Conservation (phyloP, 495 filamentous ascomycete species). For the Penicillium herquei region DNA sequence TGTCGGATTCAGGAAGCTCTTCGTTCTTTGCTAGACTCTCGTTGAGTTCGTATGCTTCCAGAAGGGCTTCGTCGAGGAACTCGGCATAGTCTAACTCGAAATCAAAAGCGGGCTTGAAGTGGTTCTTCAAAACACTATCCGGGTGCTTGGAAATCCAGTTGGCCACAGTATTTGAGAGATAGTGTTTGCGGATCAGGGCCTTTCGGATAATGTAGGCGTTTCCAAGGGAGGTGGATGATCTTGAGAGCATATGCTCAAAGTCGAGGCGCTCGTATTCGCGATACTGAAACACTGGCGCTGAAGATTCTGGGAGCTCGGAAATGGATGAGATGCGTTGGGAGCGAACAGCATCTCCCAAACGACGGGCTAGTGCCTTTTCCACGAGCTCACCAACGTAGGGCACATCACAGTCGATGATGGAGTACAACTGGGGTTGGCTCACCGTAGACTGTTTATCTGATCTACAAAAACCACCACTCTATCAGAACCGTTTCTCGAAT, state of each 20-base stretch:
- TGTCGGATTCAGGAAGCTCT: conserved; percentile 43
- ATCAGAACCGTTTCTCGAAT: conserved; percentile 38
- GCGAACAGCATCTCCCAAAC: conserved; percentile 48
- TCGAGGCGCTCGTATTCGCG: conserved; percentile 82
- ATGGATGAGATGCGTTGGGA: conserved; percentile 46
- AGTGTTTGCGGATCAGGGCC: conserved; percentile 96
- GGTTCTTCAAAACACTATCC: conserved; percentile 58
- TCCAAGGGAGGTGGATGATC: conserved; percentile 58
- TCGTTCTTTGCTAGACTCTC: conserved; percentile 71
- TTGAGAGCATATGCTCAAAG: conserved; percentile 66
- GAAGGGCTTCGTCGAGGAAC: conserved; percentile 88
- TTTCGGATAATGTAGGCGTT: conserved; percentile 95
- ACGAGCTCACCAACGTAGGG: conserved; percentile 82
- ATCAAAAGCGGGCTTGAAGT: conserved; percentile 71
- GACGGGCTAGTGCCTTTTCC: conserved; percentile 61
- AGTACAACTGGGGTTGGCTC: conserved; percentile 55
- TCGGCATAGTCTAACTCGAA: conserved; percentile 97
- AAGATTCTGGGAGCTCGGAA: conserved; percentile 39
- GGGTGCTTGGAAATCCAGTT: conserved; percentile 84
- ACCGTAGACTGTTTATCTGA: conserved; percentile 44
- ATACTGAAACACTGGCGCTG: conserved; percentile 69
- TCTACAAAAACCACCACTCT: conserved; percentile 35
- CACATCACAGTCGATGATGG: conserved; percentile 80
- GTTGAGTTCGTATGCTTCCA: conserved; percentile 82
- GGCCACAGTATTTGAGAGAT: conserved; percentile 72